Percentiles rank a stretch among this genome's conserved stretches.
phyloP scores from a whole-genome alignment of 1,139 yeast species.

The Suhomyces coccinellae region DNA sequence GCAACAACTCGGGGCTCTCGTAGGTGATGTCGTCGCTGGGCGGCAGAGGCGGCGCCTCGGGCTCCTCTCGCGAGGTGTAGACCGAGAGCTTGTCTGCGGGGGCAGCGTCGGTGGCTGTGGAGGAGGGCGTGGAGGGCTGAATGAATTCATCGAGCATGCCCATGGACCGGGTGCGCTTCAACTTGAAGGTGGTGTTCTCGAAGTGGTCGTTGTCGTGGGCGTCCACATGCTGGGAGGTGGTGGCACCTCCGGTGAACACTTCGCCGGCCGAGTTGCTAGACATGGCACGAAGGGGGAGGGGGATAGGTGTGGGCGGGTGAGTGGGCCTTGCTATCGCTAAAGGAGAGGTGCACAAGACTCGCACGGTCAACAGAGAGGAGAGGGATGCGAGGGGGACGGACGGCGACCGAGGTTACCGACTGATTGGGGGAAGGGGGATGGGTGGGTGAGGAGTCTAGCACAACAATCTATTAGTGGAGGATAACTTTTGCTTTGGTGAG shows the following conservation, averaged over 20 bases:
- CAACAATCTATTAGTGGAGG: conserved; percentile 8
- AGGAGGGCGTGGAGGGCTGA: conserved; percentile 26
- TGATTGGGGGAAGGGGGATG: conserved; percentile 1
- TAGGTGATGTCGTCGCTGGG: conserved; percentile 1
- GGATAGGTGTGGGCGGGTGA: neutral
- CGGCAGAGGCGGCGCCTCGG: conserved; percentile 1
- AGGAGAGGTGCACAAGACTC: neutral
- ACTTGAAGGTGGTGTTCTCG: conserved; percentile 67
- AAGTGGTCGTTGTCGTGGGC: conserved; percentile 75
- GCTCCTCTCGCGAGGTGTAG: neutral
- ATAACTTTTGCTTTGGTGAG: conserved; percentile 8
- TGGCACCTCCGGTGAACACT: conserved; percentile 50
- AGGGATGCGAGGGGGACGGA: conserved; percentile 1
- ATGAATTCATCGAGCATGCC: conserved; percentile 77
- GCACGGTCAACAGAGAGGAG: neutral
- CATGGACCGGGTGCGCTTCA: conserved; percentile 81
- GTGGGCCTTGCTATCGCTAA: neutral
- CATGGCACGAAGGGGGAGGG: conserved; percentile 4
- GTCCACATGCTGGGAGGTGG: conserved; percentile 61
- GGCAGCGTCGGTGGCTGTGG: neutral
- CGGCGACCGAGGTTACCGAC: conserved; percentile 1
- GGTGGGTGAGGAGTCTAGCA: conserved; percentile 2
- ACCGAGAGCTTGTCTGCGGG: conserved; percentile 1
- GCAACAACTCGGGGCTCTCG: conserved; percentile 43
- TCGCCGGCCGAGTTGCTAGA: conserved; percentile 24